Evolutionary conservation across 176 grass and related monocot genomes (phyloP), one percentile per base, ranked within the genome.

Genomic region (Hordeum marinum): DNA sequence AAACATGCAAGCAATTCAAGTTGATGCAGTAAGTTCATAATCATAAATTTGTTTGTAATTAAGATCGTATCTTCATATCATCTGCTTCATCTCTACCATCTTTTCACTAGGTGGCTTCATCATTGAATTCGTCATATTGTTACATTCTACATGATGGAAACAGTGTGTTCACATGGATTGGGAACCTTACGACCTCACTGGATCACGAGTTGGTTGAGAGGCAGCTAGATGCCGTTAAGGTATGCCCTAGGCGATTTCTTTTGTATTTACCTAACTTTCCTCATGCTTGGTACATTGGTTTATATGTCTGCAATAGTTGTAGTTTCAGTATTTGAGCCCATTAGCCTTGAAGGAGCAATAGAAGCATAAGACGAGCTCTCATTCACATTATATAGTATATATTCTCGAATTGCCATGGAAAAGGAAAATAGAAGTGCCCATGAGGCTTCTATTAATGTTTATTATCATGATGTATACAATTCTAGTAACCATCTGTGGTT

Each of bases 1-100:
- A 40, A 99, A 99, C 78, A 96, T 99, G 96, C 96, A 96, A 94
- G 93, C 91, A 80, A 81, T 99, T 79, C 93, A 99, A 99, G 90
- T 96, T 27, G 96, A 99, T 37, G 81, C 90, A 32, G 96, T 99
- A 92, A 69, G 90, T 86, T 60, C 17, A 32, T 12, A 65, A 26
- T 68, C 75, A 70, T 72, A 59, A 31, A 64, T 84, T 75, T 76
- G 1, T 27, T 75, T 52, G 43, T 78, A 5, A 66, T 60, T n/a
- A 67, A 76, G 39, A 79, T 84, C 0, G 37, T 87, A 20, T 86
- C 31, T 82, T 86, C 11, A 21, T 64, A 45, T 82, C 39, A 63
- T 45, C 27, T 78, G n/a, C 42, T 79, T 84, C 36, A 79, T 90
- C 27, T 82, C 43, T 76, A 29, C 63, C 39, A 68, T 81, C 21